Evolutionary conservation across 371 early-diverging fungal species (phyloP).

Genomic region (Circinella umbellata): DNA sequence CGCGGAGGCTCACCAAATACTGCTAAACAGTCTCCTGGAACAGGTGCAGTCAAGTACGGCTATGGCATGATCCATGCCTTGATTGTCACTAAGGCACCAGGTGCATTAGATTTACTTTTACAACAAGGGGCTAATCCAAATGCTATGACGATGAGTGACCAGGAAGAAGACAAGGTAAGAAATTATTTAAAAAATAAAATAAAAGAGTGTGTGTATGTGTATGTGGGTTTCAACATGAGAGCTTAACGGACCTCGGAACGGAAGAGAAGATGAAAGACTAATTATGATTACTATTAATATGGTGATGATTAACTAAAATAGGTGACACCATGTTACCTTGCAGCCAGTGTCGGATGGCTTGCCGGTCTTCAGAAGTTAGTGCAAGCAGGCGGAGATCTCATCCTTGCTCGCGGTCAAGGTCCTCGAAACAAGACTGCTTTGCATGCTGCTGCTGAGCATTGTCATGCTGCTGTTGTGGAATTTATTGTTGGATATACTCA

Average conservation of each 20-base stretch:
- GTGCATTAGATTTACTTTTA: constrained; percentile 38
- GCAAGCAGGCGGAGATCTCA: constrained; percentile 48
- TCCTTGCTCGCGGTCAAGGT: constrained; percentile 45
- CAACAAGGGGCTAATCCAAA: constrained; percentile 56
- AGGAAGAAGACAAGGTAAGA: constrained; percentile 46
- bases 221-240: too few species aligned
- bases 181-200: too few species aligned
- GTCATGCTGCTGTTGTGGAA: constrained; percentile 41
- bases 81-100: constrained; percentile 40
- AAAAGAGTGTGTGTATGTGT: background rate
- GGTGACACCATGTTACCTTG: constrained; percentile 52
- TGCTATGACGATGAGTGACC: constrained; percentile 34
- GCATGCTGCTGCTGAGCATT: constrained; percentile 48
- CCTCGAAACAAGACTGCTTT: constrained; percentile 42
- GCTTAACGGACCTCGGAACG: too few species aligned
- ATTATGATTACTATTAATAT: too few species aligned
- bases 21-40: constrained; percentile 44
- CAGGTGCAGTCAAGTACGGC: constrained; percentile 40
- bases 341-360: constrained; percentile 49
- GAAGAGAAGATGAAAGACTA: too few species aligned
- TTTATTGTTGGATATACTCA: constrained; percentile 46
- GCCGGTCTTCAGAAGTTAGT: constrained; percentile 44
- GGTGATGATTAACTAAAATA: constrained; percentile 2
- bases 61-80: constrained; percentile 55
- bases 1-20: constrained; percentile 56